These are phyloP conservation scores for Wickerhamomyces sp. DNA, from an alignment of 1,139 yeast genomes.

Conservation along the genomic window DNA sequence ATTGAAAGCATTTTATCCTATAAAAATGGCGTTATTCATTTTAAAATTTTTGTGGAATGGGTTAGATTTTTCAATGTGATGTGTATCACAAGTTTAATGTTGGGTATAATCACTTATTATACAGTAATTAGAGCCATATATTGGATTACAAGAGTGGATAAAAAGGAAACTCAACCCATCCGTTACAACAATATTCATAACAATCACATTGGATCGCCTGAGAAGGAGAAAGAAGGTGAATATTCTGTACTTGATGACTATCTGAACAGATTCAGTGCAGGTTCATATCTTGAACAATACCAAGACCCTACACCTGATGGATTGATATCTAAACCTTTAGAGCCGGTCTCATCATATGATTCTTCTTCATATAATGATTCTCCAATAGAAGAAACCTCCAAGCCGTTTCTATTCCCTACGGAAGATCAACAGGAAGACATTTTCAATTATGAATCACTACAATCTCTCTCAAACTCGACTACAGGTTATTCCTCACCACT, in stretches of 20 bases:
- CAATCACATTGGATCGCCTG: background rate
- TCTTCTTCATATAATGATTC: background rate
- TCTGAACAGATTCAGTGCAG: background rate
- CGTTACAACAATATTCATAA: no score
- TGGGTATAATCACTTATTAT: conserved; percentile 20
- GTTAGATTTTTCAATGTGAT: conserved; percentile 19
- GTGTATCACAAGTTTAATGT: conserved; percentile 16
- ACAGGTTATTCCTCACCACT: background rate
- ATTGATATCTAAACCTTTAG: background rate
- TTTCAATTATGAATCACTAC: conserved; percentile 4
- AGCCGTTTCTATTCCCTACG: background rate
- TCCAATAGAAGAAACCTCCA: background rate
- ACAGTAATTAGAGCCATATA: conserved; percentile 15
- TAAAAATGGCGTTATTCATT: conserved; percentile 13
- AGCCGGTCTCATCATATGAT: background rate
- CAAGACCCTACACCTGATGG: background rate
- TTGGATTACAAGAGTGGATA: conserved; percentile 18
- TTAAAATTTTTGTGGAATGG: conserved; percentile 18
- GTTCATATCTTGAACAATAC: background rate
- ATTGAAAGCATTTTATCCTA: conserved; percentile 11
- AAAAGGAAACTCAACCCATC: no score
- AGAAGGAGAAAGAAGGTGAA: background rate
- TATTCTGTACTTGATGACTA: background rate
- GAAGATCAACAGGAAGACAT: background rate
- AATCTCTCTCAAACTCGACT: conserved; percentile 5